A percentile compares a stretch with the other conserved stretches of the same genome.
phyloP scores from a whole-genome alignment of 2,329 filamentous ascomycete species.

The Amauroascus niger region DNA sequence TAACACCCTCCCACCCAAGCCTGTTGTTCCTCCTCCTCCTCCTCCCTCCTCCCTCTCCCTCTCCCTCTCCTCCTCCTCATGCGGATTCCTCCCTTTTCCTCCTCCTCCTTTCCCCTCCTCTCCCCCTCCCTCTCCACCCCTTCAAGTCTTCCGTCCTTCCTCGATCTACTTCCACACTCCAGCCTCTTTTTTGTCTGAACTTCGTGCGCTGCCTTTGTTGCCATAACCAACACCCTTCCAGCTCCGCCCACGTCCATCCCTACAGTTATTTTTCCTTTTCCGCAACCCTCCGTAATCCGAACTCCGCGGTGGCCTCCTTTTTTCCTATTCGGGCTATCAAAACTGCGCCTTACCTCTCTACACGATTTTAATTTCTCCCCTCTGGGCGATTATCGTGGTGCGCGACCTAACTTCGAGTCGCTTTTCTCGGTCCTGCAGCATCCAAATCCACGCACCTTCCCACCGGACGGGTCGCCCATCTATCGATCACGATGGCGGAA shows the following conservation, averaged over 20 bases:
- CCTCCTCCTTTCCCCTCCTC: slow-evolving; percentile 48
- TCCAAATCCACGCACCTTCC: slow-evolving; percentile 2
- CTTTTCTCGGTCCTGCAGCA: background rate
- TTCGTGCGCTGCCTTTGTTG: too few species aligned
- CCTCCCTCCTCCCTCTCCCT: slow-evolving; percentile 3
- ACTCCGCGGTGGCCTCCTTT: background rate
- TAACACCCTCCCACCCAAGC: slow-evolving; percentile 1
- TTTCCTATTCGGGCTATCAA: background rate
- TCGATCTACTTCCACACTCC: background rate
- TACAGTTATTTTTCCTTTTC: too few species aligned
- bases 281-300: background rate
- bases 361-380: background rate
- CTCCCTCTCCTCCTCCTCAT: slow-evolving; percentile 36
- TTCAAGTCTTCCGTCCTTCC: slow-evolving; percentile 13
- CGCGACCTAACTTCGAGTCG: background rate
- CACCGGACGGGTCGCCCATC: slow-evolving; percentile 29
- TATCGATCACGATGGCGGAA: slow-evolving; percentile 21
- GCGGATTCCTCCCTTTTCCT: slow-evolving; percentile 28
- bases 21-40: slow-evolving; percentile 4
- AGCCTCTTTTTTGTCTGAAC: background rate
- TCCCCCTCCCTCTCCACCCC: slow-evolving; percentile 42
- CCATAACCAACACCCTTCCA: background rate
- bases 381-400: background rate
- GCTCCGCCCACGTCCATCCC: background rate
- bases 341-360: background rate